Evolutionary conservation across 805 yeast species (phyloP), one percentile per base, ranked within the genome.

Genomic region (Starmera caribaea): DNA sequence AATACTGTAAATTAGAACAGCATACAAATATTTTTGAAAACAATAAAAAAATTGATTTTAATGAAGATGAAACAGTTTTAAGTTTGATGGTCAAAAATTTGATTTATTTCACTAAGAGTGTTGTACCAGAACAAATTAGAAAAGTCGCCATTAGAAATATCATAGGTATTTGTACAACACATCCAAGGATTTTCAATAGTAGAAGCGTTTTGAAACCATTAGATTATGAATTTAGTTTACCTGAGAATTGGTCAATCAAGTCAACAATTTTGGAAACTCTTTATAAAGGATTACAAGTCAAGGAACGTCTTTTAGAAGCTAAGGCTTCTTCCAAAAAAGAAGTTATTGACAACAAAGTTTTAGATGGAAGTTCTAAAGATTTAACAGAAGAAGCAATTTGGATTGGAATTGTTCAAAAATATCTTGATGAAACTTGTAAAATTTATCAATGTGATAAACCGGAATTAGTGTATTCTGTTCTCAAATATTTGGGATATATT

Each of bases 351-450:
- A 15, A 17, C 1, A 58, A 65, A 7, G 72, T 69, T 1, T 73
- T 80, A 47, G 76, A 76, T 48, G 86, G 84, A 0, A 63, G 65
- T 31, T 62, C 76, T 1, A 58, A 65, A 30, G 59, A 69, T 1
- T 68, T 73, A 37, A 61, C 70, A 21, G 71, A 67, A 49, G 92
- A 84, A 51, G 83, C 88, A 12, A 75, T 85, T 0, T 80, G 92
- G 53, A 73, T 90, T 1, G 79, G 83, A 0, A 49, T 87, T 10
- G 79, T 77, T 4, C 86, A 84, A 40, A 60, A 86, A 30, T 84
- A 78, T 49, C 55, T 79, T 38, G 55, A 55, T 4, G 51, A 59
- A 3, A 66, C 81, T 5, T 58, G 83, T 17, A 57, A 62, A 3
- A 54, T 76, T 14, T 21, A 21, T 21, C 26, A 21, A 21, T 74